Percentiles rank a stretch among this genome's conserved stretches.
Evolutionary conservation across 352 stramenopile species (phyloP).

Genomic region (Blastocystis sp.): DNA sequence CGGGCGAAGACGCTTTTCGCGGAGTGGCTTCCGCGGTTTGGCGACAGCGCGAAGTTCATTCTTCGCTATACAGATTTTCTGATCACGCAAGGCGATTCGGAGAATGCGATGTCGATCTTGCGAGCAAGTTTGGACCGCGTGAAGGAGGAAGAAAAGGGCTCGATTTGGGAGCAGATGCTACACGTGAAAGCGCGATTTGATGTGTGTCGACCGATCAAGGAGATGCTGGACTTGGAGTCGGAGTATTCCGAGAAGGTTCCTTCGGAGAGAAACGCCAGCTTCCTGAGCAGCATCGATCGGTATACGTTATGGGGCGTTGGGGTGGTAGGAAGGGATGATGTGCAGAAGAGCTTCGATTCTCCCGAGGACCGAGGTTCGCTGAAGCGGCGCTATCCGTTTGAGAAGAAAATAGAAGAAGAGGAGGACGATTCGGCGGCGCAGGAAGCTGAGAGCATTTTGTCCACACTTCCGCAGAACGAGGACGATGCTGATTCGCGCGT

Average conservation of each 20-base stretch:
- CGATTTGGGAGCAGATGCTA: constrained; percentile 10
- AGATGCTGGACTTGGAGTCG: neutral
- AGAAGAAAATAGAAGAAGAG: constrained; percentile 5
- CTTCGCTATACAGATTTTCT: constrained; percentile 6
- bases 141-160: neutral
- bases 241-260: neutral
- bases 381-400: constrained; percentile 25
- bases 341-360: neutral
- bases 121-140: neutral
- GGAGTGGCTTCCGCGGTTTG: neutral
- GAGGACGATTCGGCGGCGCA: neutral
- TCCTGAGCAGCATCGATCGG: neutral
- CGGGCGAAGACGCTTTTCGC: neutral
- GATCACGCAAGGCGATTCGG: neutral
- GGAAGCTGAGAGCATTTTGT: neutral
- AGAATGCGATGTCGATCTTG: neutral
- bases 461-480: neutral
- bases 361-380: neutral
- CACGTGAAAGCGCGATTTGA: constrained; percentile 2
- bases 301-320: constrained; percentile 35
- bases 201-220: neutral
- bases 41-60: neutral
- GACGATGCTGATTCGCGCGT: neutral
- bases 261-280: neutral
- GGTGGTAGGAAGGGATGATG: neutral